Conservation (phyloP, 2,329 filamentous ascomycete genomes). For the Metarhizium album region DNA sequence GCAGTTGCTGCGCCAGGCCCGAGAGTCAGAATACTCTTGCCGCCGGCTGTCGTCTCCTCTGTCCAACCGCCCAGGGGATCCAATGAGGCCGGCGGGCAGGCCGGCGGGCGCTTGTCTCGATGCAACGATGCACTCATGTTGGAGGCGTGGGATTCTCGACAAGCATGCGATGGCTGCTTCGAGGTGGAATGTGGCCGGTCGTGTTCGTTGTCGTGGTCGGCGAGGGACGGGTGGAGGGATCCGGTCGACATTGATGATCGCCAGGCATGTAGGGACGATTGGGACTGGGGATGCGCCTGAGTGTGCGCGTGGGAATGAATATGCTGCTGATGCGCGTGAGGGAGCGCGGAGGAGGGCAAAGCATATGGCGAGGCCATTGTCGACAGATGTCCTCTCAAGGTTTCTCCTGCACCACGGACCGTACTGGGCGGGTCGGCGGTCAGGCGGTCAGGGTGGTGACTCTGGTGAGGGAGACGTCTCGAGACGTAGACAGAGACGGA, state of each 20-base stretch:
- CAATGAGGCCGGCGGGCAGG: slow-evolving; percentile 20
- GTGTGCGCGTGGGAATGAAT: slow-evolving; percentile 29
- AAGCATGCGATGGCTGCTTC: slow-evolving; percentile 19
- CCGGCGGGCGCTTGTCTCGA: slow-evolving; percentile 22
- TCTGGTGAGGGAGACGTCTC: too few relatives aligned
- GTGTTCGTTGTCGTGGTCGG: slow-evolving; percentile 19
- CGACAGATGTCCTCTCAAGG: not conserved
- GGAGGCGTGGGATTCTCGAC: slow-evolving; percentile 20
- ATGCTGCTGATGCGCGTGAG: slow-evolving; percentile 34
- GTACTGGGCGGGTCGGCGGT: slow-evolving; percentile 6
- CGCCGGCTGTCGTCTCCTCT: slow-evolving; percentile 28
- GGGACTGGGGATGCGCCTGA: slow-evolving; percentile 16
- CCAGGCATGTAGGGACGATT: slow-evolving; percentile 29
- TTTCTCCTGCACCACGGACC: not conserved
- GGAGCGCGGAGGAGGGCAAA: slow-evolving; percentile 39
- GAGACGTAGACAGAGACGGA: too few relatives aligned
- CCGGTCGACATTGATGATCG: slow-evolving; percentile 23
- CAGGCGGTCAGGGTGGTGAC: slow-evolving; percentile 8
- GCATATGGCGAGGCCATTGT: slow-evolving; percentile 42
- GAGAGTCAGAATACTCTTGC: slow-evolving; percentile 28
- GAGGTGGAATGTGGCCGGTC: slow-evolving; percentile 16
- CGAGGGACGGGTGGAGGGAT: slow-evolving; percentile 17
- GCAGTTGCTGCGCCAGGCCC: slow-evolving; percentile 17
- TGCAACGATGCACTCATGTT: slow-evolving; percentile 16
- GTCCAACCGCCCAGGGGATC: slow-evolving; percentile 29